Evolutionary conservation across 495 filamentous ascomycete genomes (phyloP), one percentile per base, ranked within the genome.

Genomic region (Hypoxylon fragiforme): DNA sequence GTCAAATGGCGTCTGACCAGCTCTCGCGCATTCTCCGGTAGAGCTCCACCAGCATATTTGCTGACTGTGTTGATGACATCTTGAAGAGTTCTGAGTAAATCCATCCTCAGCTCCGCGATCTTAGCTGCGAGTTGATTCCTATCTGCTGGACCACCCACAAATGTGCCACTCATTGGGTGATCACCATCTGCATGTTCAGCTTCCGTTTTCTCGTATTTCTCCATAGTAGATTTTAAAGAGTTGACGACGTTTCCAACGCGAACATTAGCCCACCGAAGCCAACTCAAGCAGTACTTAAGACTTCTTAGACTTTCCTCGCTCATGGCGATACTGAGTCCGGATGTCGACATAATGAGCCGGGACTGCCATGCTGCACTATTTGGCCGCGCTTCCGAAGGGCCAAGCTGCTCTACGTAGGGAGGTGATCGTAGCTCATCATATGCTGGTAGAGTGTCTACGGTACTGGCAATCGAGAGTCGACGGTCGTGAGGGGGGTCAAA

Each of bases 291-390:
- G 59, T 85, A 89, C 60, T 85, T 86, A 19, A 97, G 73, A 50
- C 82, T 89, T 9, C 81, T 76, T 9, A 95, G 72, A 37, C 87
- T 91, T 61, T 90, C 86, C 15, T 95, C 88, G 61, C 85, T 91
- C 79, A 97, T 88, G 0, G 92, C 90, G 14, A 91, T 85, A 24
- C 89, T 86, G 2, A 97, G 75, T 0, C 89, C 90, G 0, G 88
- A 92, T 0, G 91, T 95, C 11, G 85, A 85, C 52, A 95, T 85
- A 15, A 95, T 83, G 11, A 97, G 74, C 28, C 88, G 82, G 7
- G 85, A 86, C 60, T 86, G 84, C 91, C 90, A 95, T 21, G 78
- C 84, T 7, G 70, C 62, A 19, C 67, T 62, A 12, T 65, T 60
- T 13, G 67, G 44, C 7, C 52, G 57, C n/a, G 66, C 44, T 7